Base-by-base conservation (phyloP, 1,284 basidiomycete species). In the Thecaphora frezii region DNA sequence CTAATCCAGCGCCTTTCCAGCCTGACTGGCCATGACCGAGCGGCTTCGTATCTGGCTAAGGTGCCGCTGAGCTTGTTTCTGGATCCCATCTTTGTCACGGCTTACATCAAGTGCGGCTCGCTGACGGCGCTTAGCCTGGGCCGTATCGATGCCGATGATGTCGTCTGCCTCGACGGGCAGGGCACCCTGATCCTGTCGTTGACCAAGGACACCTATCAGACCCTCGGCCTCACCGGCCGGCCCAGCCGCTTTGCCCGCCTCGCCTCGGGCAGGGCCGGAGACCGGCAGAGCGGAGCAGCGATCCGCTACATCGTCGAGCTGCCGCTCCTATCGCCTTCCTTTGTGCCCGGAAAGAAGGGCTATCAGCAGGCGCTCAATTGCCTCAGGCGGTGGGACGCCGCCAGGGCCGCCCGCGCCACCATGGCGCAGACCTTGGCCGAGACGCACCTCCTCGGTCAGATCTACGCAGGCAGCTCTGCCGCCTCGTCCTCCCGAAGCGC, bases 191-290 rank as follows among this genome's bases (percentile, higher is more conserved):
- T 73, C 18, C 69, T 77, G 2, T 74, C 72, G 3, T 60, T 77
- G 1, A 63, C 56, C 45, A 72, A 72, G 40, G 72, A 75, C n/a
- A 77, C 76, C 14, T 77, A 77, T 44, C 74, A 75, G 44, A 66
- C 66, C 4, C 66, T 77, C 2, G 76, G 76, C 14, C 60, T 77
- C 10, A 66, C 67, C 4, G 76, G 76, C 13, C 56, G 74, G 16
- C 66, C 70, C 1, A 62, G 69, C 42, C 70, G 73, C 40, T 73
- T 71, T 28, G 58, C 62, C 0, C 61, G 62, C 18, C 40, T 58
- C 24, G 48, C 74, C 2, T 75, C 73, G 0, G 76, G 76, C n/a
- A 57, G 74, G 8, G 62, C 63, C n/a, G 73, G 63, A 2, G 76
- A 77, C 23, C 58, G 76, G 3, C 67, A 51, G 8, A 71, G 67